These are phyloP conservation scores for Pseudopithomyces chartarum DNA, from an alignment of 2,329 filamentous ascomycete species.

Conservation along the genomic window DNA sequence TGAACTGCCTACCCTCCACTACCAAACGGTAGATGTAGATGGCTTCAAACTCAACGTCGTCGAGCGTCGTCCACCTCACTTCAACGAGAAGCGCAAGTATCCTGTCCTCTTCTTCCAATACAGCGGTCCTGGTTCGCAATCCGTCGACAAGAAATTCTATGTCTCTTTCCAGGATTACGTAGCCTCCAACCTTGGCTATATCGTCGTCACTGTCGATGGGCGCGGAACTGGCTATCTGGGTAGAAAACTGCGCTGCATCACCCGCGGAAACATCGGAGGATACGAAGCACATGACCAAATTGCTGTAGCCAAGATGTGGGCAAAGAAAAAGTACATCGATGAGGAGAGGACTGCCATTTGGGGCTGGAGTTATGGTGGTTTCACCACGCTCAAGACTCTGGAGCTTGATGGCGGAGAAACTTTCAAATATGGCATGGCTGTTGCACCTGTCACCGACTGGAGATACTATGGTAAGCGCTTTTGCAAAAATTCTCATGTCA, in stretches of 20 bases:
- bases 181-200: conserved; percentile 82
- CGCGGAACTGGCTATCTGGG: conserved; percentile 91
- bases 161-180: conserved; percentile 93
- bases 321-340: conserved; percentile 81
- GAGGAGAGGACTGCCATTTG: conserved; percentile 84
- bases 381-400: conserved; percentile 91
- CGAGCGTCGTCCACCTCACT: conserved; percentile 88
- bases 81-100: conserved; percentile 81
- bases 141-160: conserved; percentile 76
- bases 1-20: conserved; percentile 81
- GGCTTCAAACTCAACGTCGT: conserved; percentile 74
- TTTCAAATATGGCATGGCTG: conserved; percentile 96
- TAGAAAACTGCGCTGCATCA: conserved; percentile 77
- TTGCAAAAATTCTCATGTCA: background rate
- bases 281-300: conserved; percentile 92
- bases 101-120: conserved; percentile 96
- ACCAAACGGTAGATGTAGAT: conserved; percentile 83
- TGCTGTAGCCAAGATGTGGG: conserved; percentile 83
- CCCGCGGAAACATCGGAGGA: conserved; percentile 82
- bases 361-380: conserved; percentile 98
- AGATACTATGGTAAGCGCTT: conserved; percentile 71
- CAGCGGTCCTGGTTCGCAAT: conserved; percentile 91
- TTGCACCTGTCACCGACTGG: conserved; percentile 99
- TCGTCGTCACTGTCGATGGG: conserved; percentile 93
- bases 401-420: conserved; percentile 88